These are phyloP conservation scores for Diaporthe sp. DNA, from an alignment of 2,329 filamentous ascomycete species.

Conservation along the genomic window DNA sequence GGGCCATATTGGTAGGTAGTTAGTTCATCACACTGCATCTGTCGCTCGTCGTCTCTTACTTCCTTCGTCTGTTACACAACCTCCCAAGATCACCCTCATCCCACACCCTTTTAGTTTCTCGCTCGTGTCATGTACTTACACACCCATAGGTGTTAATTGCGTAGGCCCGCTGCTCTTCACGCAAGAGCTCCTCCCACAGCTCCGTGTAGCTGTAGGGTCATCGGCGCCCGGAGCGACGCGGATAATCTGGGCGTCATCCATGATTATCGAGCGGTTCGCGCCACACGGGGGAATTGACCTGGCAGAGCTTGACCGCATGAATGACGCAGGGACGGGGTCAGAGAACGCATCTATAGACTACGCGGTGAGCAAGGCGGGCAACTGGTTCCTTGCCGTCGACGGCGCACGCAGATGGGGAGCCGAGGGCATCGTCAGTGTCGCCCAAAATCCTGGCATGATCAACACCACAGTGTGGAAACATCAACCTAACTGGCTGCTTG, in stretches of 20 bases:
- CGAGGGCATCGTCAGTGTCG: slow-evolving; percentile 35
- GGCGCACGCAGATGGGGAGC: slow-evolving; percentile 32
- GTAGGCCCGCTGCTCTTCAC: slow-evolving; percentile 51
- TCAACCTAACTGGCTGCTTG: slow-evolving; percentile 31
- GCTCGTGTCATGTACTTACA: not conserved
- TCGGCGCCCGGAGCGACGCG: slow-evolving; percentile 43
- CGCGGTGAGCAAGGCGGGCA: slow-evolving; percentile 36
- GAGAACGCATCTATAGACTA: slow-evolving; percentile 33
- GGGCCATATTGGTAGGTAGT: slow-evolving; percentile 43
- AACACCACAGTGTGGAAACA: slow-evolving; percentile 36
- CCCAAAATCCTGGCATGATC: slow-evolving; percentile 39
- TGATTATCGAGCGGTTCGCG: slow-evolving; percentile 37
- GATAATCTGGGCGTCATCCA: slow-evolving; percentile 48
- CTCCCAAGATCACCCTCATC: too few relatives aligned
- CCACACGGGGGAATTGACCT: slow-evolving; percentile 32
- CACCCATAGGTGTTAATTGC: slow-evolving; percentile 46
- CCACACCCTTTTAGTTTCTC: not conserved
- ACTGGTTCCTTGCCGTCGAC: slow-evolving; percentile 36
- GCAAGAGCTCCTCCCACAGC: slow-evolving; percentile 49
- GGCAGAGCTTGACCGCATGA: slow-evolving; percentile 28
- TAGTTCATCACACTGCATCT: not conserved
- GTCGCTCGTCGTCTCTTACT: not conserved
- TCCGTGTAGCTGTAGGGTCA: slow-evolving; percentile 46
- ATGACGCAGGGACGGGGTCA: slow-evolving; percentile 25
- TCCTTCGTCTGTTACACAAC: too few relatives aligned